Evolutionary conservation across 164 flowering plant genomes (phyloP).

Genomic region (Macadamia integrifolia): DNA sequence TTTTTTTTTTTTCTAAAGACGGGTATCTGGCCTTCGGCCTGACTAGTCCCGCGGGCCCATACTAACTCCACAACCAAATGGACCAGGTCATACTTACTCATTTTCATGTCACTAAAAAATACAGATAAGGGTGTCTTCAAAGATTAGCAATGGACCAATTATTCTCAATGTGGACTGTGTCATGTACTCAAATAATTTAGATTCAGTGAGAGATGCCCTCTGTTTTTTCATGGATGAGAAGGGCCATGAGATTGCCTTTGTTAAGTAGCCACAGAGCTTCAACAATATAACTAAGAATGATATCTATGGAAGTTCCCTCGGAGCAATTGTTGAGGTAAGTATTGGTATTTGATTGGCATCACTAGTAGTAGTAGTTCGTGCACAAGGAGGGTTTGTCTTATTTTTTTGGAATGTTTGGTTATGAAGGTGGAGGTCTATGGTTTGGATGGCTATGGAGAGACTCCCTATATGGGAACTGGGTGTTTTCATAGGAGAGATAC

Average conservation of each 20-base stretch:
- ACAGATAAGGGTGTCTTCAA: slow-evolving; percentile 34
- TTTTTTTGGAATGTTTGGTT: neutral
- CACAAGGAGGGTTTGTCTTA: no score
- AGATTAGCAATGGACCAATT: slow-evolving; percentile 26
- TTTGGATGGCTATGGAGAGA: slow-evolving; percentile 28
- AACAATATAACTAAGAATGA: slow-evolving; percentile 24
- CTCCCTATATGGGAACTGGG: slow-evolving; percentile 33
- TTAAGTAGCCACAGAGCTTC: slow-evolving; percentile 29
- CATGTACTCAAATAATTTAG: slow-evolving; percentile 34
- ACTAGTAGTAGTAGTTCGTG: no score
- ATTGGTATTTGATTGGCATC: neutral
- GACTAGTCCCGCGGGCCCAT: no score
- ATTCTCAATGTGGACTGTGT: slow-evolving; percentile 40
- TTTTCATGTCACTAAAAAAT: neutral
- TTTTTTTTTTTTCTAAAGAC: neutral
- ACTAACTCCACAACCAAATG: no score
- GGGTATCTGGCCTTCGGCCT: no score
- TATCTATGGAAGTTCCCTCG: slow-evolving; percentile 10
- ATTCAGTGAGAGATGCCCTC: slow-evolving; percentile 30
- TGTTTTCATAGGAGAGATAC: slow-evolving; percentile 37
- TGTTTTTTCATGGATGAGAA: slow-evolving; percentile 38
- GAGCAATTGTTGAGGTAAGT: slow-evolving; percentile 10
- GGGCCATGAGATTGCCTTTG: slow-evolving; percentile 30
- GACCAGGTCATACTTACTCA: neutral
- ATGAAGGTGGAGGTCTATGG: slow-evolving; percentile 23